Evolutionary conservation across 345 rosid genomes (phyloP).

Genomic region (Linum trigynum): DNA sequence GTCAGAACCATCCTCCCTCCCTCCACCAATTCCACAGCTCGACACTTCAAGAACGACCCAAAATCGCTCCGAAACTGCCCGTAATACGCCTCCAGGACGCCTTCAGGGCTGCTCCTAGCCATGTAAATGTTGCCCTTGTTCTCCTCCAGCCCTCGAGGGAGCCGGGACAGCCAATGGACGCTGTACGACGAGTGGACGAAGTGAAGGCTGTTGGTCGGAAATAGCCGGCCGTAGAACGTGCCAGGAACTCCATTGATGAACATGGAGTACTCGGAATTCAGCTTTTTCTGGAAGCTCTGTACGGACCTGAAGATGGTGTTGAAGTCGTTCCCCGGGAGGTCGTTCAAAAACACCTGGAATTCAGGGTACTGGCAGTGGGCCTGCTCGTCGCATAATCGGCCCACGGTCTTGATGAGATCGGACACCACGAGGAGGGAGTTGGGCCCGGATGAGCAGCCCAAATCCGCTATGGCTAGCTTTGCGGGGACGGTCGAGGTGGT

Average conservation of each 20-base stretch:
- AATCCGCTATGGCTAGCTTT: slow-evolving; percentile 49
- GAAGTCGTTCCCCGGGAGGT: no score
- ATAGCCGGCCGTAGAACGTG: slow-evolving; percentile 21
- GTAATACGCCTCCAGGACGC: slow-evolving; percentile 19
- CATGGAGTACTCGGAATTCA: background rate
- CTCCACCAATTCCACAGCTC: slow-evolving; percentile 17
- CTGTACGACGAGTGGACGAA: slow-evolving; percentile 17
- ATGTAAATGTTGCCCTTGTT: slow-evolving; percentile 24
- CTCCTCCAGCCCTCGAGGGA: slow-evolving; percentile 10
- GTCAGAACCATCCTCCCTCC: slow-evolving; percentile 16
- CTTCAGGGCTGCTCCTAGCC: slow-evolving; percentile 13
- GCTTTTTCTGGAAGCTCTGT: background rate
- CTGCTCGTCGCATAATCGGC: slow-evolving; percentile 12
- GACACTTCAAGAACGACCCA: slow-evolving; percentile 12
- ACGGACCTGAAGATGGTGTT: slow-evolving; percentile 12
- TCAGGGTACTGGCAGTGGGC: slow-evolving; percentile 21
- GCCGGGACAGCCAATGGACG: slow-evolving; percentile 32
- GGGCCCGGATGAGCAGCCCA: slow-evolving; percentile 90
- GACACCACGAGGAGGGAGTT: slow-evolving; percentile 35
- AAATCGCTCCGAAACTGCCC: slow-evolving; percentile 21
- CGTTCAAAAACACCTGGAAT: slow-evolving; percentile 13
- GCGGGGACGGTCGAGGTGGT: background rate
- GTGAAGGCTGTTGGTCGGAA: slow-evolving; percentile 11
- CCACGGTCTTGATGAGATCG: slow-evolving; percentile 27
- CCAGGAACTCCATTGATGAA: slow-evolving; percentile 20